A percentile compares a stretch with the other conserved stretches of the same genome.
These are phyloP conservation scores for Parachaetomium inaequale DNA, from an alignment of 495 filamentous ascomycete species.

Conservation along the genomic window DNA sequence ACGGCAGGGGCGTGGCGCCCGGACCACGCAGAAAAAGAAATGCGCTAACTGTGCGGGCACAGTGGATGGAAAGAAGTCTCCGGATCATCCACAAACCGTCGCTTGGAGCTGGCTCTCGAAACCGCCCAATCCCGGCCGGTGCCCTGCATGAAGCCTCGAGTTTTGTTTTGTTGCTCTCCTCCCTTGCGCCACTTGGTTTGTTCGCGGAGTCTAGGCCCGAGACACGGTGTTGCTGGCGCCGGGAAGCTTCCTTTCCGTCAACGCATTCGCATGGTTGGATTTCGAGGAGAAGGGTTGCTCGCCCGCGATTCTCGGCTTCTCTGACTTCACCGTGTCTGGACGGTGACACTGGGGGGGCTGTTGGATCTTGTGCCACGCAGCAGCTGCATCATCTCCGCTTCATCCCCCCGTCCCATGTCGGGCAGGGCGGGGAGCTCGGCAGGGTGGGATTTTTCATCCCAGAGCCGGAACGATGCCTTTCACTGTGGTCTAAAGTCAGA, in stretches of 20 bases:
- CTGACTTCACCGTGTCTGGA: neutral
- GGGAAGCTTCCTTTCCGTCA: neutral
- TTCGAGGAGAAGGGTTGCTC: neutral
- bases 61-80: slow-evolving; percentile 5
- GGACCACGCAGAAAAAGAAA: neutral
- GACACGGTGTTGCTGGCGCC: neutral
- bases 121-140: neutral
- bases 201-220: neutral
- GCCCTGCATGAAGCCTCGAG: neutral
- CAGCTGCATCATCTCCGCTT: slow-evolving; percentile 18
- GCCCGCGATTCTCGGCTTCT: neutral
- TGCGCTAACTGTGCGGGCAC: slow-evolving; percentile 20
- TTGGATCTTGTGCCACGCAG: slow-evolving; percentile 12
- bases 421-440: slow-evolving; percentile 23
- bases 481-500: slow-evolving; percentile 9
- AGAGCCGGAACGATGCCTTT: slow-evolving; percentile 3
- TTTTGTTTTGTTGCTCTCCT: neutral
- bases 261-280: neutral
- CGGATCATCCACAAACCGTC: neutral
- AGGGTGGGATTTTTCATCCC: too few relatives aligned
- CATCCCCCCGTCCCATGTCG: slow-evolving; percentile 23
- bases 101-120: neutral
- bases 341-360: neutral
- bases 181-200: neutral
- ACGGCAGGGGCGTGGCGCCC: neutral